Conservation (phyloP, 176 grass and related monocot genomes). For the Oropetium thomaeum region DNA sequence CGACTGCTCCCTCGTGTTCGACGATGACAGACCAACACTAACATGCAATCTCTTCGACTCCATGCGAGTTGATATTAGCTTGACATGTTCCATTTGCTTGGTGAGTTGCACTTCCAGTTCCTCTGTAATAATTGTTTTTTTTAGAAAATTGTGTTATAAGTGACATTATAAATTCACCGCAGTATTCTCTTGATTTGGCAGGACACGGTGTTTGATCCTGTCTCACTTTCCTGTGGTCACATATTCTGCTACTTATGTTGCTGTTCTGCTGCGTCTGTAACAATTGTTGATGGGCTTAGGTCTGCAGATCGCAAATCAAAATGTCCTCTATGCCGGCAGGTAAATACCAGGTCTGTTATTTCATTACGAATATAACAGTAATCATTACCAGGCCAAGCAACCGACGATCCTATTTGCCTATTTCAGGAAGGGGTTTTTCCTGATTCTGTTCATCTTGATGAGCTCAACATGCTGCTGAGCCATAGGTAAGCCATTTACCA, state of each 20-base stretch:
- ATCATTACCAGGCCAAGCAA: not conserved
- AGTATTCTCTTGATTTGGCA: not conserved
- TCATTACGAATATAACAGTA: not conserved
- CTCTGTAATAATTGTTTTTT: no score
- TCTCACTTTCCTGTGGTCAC: constrained; percentile 80
- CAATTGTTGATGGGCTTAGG: constrained; percentile 73
- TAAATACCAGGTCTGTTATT: not conserved
- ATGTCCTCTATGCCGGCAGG: constrained; percentile 80
- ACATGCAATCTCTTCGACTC: constrained; percentile 72
- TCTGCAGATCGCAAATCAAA: constrained; percentile 56
- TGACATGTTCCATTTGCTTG: constrained; percentile 93
- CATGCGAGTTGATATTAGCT: constrained; percentile 68
- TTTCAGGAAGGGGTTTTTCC: constrained; percentile 73
- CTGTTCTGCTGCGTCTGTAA: constrained; percentile 79
- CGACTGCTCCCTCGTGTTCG: constrained; percentile 64
- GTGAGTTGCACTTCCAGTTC: constrained; percentile 45
- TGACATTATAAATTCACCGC: not conserved
- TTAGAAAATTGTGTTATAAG: no score
- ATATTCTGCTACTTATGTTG: constrained; percentile 89
- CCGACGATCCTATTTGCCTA: not conserved
- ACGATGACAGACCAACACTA: constrained; percentile 67
- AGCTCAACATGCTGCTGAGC: constrained; percentile 70
- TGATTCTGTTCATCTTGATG: constrained; percentile 63
- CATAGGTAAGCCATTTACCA: constrained; percentile 46
- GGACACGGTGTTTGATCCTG: constrained; percentile 78